Base-by-base conservation (phyloP, 768 basidiomycete species). In the Lactarius vividus region DNA sequence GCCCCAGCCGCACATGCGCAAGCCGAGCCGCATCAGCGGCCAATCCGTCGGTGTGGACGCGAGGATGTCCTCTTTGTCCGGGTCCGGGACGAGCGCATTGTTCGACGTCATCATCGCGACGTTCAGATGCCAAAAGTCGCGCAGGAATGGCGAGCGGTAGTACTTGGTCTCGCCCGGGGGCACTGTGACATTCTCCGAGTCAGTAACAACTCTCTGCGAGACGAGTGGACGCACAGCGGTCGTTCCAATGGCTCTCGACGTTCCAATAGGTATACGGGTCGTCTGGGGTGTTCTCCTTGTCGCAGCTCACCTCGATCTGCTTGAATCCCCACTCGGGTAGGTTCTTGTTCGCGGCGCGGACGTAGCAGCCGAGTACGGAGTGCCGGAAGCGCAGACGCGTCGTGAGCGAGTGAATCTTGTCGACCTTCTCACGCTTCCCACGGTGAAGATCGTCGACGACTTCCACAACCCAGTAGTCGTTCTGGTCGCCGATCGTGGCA, bases 61-160 rank as follows among this genome's bases (percentile, higher is more conserved):
- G 59, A 99, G 86, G 73, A 98, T 94, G 75, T 99, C 97, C 71
- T 96, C 94, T 78, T 98, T 98, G 81, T 99, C 97, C 0, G 96
- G 94, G 73, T 99, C 95, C 1, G 97, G 97, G 46, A 98, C 76
- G 62, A 99, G 88, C 0, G 97, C 96, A 74, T 99, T 99, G 80
- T 99, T 99, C 5, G 97, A 98, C 0, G 96, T 97, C 93, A 96
- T 95, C 97, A 99, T 99, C 9, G 96, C 97, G 29, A 99, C 94
- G 73, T 99, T 99, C 63, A 99, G 85, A 75, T 99, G 96, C 88
- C 94, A 96, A 77, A 99, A 99, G 78, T 99, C 96, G 59, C 91
- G 88, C 55, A 96, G 78, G 84, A 99, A 99, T 0, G 96, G 90
- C 1, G 96, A 96, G 44, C 79, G 82, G 79, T 96, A 97, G 64